A percentile compares a stretch with the other conserved stretches of the same genome.
phyloP scores from a whole-genome alignment of 164 flowering plant genomes.

The Tinospora cordifolia region DNA sequence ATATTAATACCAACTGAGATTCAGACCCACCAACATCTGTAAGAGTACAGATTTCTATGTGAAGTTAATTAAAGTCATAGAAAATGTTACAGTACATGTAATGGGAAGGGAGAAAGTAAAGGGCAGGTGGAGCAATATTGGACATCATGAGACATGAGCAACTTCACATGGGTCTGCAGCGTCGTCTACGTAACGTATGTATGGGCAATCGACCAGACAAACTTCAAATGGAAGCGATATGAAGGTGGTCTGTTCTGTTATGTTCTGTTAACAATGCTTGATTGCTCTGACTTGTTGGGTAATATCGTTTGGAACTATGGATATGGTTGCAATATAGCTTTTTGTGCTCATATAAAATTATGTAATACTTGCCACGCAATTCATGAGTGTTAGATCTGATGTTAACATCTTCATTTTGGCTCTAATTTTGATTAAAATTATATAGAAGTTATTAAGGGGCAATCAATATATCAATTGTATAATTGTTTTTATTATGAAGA shows the following conservation, averaged over 20 bases:
- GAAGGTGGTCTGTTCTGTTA: background rate
- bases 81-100: no score
- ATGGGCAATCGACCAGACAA: background rate
- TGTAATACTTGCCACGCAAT: no score
- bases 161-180: background rate
- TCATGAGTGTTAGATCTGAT: no score
- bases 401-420: no score
- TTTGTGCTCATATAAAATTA: background rate
- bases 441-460: no score
- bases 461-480: no score
- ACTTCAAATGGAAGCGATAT: background rate
- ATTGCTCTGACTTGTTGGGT: background rate
- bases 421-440: no score
- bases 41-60: background rate
- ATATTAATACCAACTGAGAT: no score
- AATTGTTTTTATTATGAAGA: no score
- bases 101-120: background rate
- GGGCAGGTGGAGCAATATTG: background rate
- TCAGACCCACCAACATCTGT: no score
- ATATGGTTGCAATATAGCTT: background rate
- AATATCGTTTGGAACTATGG: background rate
- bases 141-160: no score
- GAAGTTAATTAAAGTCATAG: background rate
- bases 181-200: background rate
- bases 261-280: background rate